Base-by-base conservation (phyloP, 2,329 filamentous ascomycete species). In the Orbilia quercus region DNA sequence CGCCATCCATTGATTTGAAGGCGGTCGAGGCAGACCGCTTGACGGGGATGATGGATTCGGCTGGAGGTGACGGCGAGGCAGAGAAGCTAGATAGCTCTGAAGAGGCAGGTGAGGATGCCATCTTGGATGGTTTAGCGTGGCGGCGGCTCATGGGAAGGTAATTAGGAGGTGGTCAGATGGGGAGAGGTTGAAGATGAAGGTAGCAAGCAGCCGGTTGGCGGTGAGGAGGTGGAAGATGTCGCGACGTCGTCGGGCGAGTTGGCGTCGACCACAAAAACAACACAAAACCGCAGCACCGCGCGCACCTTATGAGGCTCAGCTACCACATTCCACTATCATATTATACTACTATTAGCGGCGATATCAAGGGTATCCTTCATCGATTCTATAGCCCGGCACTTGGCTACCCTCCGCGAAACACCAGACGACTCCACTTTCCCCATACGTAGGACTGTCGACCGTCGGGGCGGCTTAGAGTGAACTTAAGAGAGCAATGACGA, bases 1-100 rank as follows among this genome's bases (percentile, higher is more conserved):
- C 80, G 14, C 75, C 81, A 18, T 84, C 83, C 47, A 44, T 50
- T 7, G 84, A 83, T 50, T 85, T 83, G 59, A 82, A 84, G 16
- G 80, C 81, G 28, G 63, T 69, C 11, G 70, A 53, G 53, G 74
- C 58, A 31, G 66, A 42, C 20, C 65, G 44, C 42, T 71, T 72
- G 45, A 73, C 54, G 11, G 69, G 69, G 48, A 73, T 38, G 69
- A 73, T 66, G 38, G 69, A 73, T 54, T 73, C 69, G 38, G 69
- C 60, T 5, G 69, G 69, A 50, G 69, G 69, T 7, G 69, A 73
- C 5, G 69, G 69, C 9, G 69, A 73, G 18, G 69, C 69, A 7
- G 69, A 73, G 60, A 73, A 73, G 60, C 69, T 73, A 47, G 69
- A 73, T 36, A 73, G 60, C 55, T 83, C 83, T 50, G 82, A 82